phyloP scores from a whole-genome alignment of 441 rosid species.

The Manihot esculenta region DNA sequence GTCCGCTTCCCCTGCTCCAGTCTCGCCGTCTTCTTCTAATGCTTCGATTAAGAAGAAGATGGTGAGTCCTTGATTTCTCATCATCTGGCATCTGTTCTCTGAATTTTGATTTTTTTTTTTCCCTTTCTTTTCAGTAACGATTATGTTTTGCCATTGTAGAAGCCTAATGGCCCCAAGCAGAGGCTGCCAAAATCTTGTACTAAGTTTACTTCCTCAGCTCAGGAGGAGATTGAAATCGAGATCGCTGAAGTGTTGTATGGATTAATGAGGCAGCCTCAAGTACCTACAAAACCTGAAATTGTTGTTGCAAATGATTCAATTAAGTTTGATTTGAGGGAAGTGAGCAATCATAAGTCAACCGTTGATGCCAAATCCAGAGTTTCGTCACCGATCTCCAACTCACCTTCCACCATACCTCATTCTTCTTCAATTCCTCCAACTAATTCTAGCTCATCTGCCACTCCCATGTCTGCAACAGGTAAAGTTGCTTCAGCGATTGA shows the following conservation, averaged over 20 bases:
- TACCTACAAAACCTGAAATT: conserved; percentile 56
- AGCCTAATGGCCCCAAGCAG: conserved; percentile 68
- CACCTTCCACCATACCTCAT: conserved; percentile 46
- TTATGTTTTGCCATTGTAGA: conserved; percentile 41
- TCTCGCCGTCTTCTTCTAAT: conserved; percentile 86
- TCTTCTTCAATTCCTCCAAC: conserved; percentile 50
- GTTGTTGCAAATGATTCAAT: conserved; percentile 34
- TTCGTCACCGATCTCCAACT: conserved; percentile 79
- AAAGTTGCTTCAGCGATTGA: conserved; percentile 18
- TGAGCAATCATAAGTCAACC: conserved; percentile 28
- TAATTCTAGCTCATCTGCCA: conserved; percentile 55
- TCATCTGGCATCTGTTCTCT: background rate
- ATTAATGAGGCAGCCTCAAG: conserved; percentile 80
- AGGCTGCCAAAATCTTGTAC: conserved; percentile 66
- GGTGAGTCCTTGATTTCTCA: conserved; percentile 41
- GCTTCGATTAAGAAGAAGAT: conserved; percentile 75
- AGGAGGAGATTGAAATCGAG: conserved; percentile 89
- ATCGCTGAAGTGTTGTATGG: conserved; percentile 91
- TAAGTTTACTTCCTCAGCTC: conserved; percentile 55
- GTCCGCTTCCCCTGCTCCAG: conserved; percentile 65
- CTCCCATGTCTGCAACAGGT: conserved; percentile 64
- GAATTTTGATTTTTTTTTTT: conserved; percentile 10
- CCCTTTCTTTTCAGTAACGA: conserved; percentile 23
- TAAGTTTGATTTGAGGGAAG: conserved; percentile 39
- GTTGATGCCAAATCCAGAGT: conserved; percentile 80